Percentiles rank a stretch among this genome's conserved stretches.
phyloP scores from a whole-genome alignment of 345 rosid species.

The Iberis pinnata region DNA sequence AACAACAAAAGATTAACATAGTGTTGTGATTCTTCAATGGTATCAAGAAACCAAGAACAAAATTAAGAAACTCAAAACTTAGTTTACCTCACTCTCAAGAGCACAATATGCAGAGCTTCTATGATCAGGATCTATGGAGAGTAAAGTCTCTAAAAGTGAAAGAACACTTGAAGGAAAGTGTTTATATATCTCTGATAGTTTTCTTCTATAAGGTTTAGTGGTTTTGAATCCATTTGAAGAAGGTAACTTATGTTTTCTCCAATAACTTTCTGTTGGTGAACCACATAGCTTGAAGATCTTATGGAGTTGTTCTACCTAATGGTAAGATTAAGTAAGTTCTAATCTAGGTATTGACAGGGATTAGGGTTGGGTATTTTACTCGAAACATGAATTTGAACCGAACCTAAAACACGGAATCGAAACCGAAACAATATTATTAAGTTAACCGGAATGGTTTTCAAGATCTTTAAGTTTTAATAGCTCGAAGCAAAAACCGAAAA shows the following conservation, averaged over 20 bases:
- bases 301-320: constrained; percentile 92
- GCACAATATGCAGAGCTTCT: constrained; percentile 30
- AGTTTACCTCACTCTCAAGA: constrained; percentile 28
- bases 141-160: constrained; percentile 81
- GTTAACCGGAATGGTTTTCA: too few relatives aligned
- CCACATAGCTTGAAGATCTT: constrained; percentile 92
- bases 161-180: constrained; percentile 69
- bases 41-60: constrained; percentile 5
- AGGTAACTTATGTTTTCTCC: constrained; percentile 64
- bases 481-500: too few relatives aligned
- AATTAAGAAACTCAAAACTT: neutral
- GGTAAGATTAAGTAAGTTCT: neutral
- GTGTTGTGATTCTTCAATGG: constrained; percentile 3
- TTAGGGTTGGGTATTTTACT: too few relatives aligned
- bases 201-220: constrained; percentile 71
- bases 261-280: constrained; percentile 76
- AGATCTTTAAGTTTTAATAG: too few relatives aligned
- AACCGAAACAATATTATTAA: too few relatives aligned
- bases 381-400: too few relatives aligned
- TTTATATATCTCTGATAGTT: constrained; percentile 57
- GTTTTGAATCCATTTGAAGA: constrained; percentile 75
- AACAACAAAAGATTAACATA: constrained; percentile 8
- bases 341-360: too few relatives aligned
- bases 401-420: too few relatives aligned
- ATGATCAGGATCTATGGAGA: constrained; percentile 75